Evolutionary conservation across 257 asterid genomes (phyloP).

Genomic region (Nicotiana benthamiana): DNA sequence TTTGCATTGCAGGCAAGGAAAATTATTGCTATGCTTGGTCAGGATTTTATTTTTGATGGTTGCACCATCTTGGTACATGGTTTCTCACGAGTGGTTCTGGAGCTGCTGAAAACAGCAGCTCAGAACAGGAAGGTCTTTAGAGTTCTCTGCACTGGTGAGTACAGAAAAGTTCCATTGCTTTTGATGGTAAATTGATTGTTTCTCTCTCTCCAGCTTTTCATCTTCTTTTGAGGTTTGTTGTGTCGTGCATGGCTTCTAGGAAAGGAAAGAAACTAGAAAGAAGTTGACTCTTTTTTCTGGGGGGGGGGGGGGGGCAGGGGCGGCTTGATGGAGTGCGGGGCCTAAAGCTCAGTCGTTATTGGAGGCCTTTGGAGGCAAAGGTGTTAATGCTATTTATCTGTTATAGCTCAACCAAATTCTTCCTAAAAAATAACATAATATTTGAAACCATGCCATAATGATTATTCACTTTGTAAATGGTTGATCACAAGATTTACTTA

Average conservation of each 20-base stretch:
- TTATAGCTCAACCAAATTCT: no score
- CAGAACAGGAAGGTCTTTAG: slow-evolving; percentile 59
- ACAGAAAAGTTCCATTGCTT: neutral
- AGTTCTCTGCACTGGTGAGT: slow-evolving; percentile 79
- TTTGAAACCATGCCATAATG: no score
- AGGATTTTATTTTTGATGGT: slow-evolving; percentile 85
- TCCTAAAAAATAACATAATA: no score
- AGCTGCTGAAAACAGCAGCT: slow-evolving; percentile 73
- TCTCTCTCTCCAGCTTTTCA: neutral
- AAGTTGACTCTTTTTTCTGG: neutral
- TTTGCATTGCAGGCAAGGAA: slow-evolving; percentile 51
- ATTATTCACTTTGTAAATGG: no score
- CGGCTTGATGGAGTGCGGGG: no score
- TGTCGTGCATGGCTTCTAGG: neutral
- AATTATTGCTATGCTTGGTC: slow-evolving; percentile 77
- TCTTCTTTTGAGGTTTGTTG: neutral
- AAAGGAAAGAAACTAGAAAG: neutral
- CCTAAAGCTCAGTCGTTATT: no score
- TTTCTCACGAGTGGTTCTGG: slow-evolving; percentile 82
- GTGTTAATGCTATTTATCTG: no score
- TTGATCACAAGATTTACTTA: no score
- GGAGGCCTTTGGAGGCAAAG: no score
- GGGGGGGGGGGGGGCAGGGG: no score
- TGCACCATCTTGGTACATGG: slow-evolving; percentile 97
- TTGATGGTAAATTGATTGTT: neutral